phyloP scores from a whole-genome alignment of 257 asterid genomes.

The Nicotiana otophora region DNA sequence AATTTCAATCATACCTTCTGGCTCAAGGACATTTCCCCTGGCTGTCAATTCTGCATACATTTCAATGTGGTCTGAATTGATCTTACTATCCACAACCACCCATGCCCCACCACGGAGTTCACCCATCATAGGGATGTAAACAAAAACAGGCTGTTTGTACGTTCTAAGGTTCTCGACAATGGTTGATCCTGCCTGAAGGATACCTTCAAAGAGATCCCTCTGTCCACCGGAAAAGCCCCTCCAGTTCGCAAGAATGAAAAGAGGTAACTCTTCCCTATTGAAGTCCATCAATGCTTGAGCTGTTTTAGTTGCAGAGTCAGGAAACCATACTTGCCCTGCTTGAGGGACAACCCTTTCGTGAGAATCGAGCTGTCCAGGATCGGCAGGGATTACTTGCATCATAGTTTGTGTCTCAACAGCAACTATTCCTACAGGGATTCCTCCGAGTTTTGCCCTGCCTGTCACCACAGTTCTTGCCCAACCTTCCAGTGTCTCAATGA shows the following conservation, averaged over 20 bases:
- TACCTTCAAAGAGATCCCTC: constrained; percentile 96
- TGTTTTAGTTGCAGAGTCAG: constrained; percentile 89
- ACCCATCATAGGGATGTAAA: constrained; percentile 88
- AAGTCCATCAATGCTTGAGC: constrained; percentile 96
- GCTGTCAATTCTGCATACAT: constrained; percentile 91
- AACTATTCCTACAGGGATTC: constrained; percentile 89
- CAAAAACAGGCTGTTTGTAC: constrained; percentile 76
- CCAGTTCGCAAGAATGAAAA: constrained; percentile 96
- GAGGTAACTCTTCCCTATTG: constrained; percentile 78
- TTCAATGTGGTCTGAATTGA: constrained; percentile 85
- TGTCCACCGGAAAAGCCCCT: constrained; percentile 99
- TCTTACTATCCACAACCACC: constrained; percentile 93
- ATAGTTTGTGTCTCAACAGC: constrained; percentile 96
- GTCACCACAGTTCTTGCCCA: constrained; percentile 99
- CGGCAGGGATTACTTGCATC: constrained; percentile 98
- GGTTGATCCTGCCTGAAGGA: constrained; percentile 92
- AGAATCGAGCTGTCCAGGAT: constrained; percentile 96
- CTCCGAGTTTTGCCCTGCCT: constrained; percentile 91
- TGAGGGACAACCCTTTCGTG: constrained; percentile 92
- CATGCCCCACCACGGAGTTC: constrained; percentile 99
- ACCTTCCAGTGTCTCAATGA: constrained; percentile 87
- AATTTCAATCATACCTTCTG: constrained; percentile 88
- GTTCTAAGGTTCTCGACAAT: constrained; percentile 91
- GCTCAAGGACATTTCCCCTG: constrained; percentile 92
- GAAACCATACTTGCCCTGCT: constrained; percentile 99